Evolutionary conservation across 305 asterid species (phyloP).

Genomic region (Fraxinus baroniana): DNA sequence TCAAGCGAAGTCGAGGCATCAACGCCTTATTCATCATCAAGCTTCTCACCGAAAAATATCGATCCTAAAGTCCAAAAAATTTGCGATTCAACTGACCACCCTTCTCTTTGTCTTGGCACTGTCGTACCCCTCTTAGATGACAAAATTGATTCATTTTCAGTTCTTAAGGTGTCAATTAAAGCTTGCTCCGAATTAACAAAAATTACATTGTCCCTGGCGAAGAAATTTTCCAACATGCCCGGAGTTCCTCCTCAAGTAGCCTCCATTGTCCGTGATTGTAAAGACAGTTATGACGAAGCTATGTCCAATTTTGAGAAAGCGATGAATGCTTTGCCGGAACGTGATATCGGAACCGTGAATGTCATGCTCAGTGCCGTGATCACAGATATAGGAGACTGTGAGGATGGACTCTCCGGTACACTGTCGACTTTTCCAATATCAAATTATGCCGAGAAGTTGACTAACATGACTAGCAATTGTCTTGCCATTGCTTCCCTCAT

Average conservation of each 20-base stretch:
- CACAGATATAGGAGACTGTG: constrained; percentile 33
- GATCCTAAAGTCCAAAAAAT: constrained; percentile 20
- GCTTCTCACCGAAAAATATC: background rate
- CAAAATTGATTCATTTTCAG: background rate
- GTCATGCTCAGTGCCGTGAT: constrained; percentile 42
- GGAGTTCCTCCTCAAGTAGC: constrained; percentile 17
- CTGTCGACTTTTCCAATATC: constrained; percentile 16
- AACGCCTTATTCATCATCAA: background rate
- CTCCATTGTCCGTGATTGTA: constrained; percentile 24
- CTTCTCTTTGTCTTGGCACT: constrained; percentile 28
- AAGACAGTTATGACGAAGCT: constrained; percentile 29
- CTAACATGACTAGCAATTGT: constrained; percentile 40
- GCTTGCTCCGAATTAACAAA: constrained; percentile 23
- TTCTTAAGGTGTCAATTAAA: constrained; percentile 20
- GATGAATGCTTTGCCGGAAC: constrained; percentile 11
- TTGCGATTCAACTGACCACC: constrained; percentile 34
- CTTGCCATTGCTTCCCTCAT: constrained; percentile 31
- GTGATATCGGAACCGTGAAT: constrained; percentile 32
- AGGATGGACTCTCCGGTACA: constrained; percentile 19
- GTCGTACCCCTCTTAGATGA: constrained; percentile 23
- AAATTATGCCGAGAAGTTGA: constrained; percentile 24
- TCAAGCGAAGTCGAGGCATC: background rate
- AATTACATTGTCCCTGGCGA: background rate
- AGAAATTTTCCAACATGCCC: constrained; percentile 17
- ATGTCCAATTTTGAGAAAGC: constrained; percentile 27